phyloP scores from a whole-genome alignment of 768 basidiomycete species.

The Panaeolus papilionaceus region DNA sequence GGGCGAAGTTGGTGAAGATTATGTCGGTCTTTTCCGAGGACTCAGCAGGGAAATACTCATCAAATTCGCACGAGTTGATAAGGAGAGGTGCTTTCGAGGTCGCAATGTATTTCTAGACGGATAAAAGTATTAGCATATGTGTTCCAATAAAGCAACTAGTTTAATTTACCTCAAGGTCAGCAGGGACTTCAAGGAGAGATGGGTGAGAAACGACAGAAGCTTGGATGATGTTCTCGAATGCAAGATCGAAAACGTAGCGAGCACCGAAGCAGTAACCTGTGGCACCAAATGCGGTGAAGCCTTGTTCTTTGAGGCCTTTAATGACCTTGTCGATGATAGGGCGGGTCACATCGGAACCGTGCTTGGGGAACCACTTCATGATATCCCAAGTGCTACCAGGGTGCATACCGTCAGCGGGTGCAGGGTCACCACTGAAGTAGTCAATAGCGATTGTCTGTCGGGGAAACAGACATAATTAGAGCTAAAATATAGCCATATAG shows the following conservation, averaged over 20 bases:
- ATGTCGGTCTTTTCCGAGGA: conserved; percentile 51
- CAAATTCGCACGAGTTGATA: conserved; percentile 68
- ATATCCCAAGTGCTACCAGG: conserved; percentile 45
- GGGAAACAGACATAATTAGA: background rate
- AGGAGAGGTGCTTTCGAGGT: conserved; percentile 61
- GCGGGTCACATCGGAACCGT: conserved; percentile 46
- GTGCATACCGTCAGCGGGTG: conserved; percentile 42
- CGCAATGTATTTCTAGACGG: conserved; percentile 50
- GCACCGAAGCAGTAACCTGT: conserved; percentile 78
- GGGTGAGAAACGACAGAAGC: conserved; percentile 64
- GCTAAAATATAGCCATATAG: background rate
- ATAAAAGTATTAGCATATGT: background rate
- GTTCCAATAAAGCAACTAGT: background rate
- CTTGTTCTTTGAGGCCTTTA: conserved; percentile 59
- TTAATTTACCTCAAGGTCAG: conserved; percentile 61
- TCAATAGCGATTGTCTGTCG: conserved; percentile 44
- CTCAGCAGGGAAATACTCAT: conserved; percentile 56
- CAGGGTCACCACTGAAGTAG: conserved; percentile 48
- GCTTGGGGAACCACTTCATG: conserved; percentile 48
- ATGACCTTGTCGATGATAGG: conserved; percentile 63
- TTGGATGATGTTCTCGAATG: conserved; percentile 57
- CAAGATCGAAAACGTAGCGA: conserved; percentile 69
- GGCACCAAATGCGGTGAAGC: conserved; percentile 62
- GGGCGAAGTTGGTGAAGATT: conserved; percentile 53
- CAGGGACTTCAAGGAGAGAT: conserved; percentile 61